Percentiles rank a stretch among this genome's conserved stretches.
These are phyloP conservation scores for Ailanthus altissimus DNA, from an alignment of 345 rosid species.

Conservation along the genomic window DNA sequence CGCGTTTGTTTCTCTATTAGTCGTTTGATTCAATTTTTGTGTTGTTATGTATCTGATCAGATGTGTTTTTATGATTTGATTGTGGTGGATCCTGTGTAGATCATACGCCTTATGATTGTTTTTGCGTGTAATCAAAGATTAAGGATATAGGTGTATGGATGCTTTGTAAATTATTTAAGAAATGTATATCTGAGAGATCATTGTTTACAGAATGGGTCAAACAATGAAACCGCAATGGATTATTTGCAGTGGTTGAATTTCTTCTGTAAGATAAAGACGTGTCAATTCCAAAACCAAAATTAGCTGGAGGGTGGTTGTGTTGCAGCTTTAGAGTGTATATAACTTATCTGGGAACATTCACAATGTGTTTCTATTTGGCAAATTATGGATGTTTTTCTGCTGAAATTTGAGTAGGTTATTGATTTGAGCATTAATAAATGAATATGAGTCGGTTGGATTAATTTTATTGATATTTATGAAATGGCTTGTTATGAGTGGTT, in stretches of 20 bases:
- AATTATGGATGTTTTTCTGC: neutral
- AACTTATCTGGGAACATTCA: neutral
- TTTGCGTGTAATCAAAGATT: neutral
- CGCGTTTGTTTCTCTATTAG: neutral
- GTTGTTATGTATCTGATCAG: neutral
- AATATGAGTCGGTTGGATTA: neutral
- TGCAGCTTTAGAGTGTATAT: neutral
- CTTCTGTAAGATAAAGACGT: neutral
- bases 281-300: neutral
- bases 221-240: neutral
- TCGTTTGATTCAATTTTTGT: neutral
- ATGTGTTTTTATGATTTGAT: neutral
- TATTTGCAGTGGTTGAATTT: neutral
- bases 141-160: neutral
- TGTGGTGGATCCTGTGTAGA: neutral
- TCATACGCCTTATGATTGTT: neutral
- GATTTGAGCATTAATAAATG: neutral
- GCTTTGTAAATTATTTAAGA: neutral
- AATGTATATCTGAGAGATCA: neutral
- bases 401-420: neutral
- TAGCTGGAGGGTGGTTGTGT: neutral
- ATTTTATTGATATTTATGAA: neutral
- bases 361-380: neutral
- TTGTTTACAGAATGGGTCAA: neutral
- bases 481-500: neutral